Evolutionary conservation across 2,329 filamentous ascomycete species (phyloP), one percentile per base, ranked within the genome.

Genomic region (Capronia americana): DNA sequence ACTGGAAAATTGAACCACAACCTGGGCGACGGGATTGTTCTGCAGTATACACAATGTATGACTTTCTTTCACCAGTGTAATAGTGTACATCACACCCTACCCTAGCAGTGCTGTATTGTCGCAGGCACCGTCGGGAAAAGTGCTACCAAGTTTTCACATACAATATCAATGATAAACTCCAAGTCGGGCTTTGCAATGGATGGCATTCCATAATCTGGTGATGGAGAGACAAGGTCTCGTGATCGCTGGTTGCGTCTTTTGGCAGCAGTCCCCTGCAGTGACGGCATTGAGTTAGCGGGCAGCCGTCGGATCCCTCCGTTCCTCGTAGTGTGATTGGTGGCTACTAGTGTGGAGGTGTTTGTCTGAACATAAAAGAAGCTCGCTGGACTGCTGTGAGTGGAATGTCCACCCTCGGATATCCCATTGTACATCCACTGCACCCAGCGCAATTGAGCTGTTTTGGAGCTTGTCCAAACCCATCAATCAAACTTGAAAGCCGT

Each of bases 51-150:
- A 41, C 17, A n/a, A 17, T 44, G 7, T n/a, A 6, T 44, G 38
- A 17, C 17, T 20, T 44, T 17, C 11, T 20, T 32, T 44, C 38
- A 50, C 24, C 46, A 55, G 50, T 30, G 44, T 57, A 63, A 63
- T 57, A 23, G 60, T 61, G 58, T 61, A 61, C 46, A 61, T 38
- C 58, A 54, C n/a, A 48, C 50, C 54, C 57, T 44, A 10, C 11
- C n/a, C 6, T 44, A 53, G 44, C 46, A 53, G 58, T 32, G 12
- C 12, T 53, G 58, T 55, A 11, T 14, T 30, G 23, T 23, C 10
- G 11, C 14, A 53, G 20, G n/a, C 5, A 51, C 44, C 20, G 10
- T 8, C 23, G 46, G 58, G 28, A 51, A 38, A 38, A 34, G 48
- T 38, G 44, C 28, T 48, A 41, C 30, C 26, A 12, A 32, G 46